Evolutionary conservation across 2,329 filamentous ascomycete species (phyloP).

Genomic region (Talaromyces sp.): DNA sequence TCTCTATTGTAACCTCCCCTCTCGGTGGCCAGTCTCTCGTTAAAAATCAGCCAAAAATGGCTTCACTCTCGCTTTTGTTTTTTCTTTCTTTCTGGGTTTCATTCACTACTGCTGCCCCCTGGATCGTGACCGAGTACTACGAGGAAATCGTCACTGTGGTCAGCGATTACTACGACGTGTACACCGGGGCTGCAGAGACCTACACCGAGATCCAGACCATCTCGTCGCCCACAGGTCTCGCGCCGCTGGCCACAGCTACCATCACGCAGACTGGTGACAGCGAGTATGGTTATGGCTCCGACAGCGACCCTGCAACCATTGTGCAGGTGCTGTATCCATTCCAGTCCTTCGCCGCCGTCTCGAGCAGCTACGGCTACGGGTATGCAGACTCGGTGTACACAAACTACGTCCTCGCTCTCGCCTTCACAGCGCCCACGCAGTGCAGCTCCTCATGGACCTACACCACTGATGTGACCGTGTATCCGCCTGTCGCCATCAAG

Average conservation of each 20-base stretch:
- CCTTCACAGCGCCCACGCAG: slow-evolving; percentile 22
- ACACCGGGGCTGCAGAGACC: background rate
- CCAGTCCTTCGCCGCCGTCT: slow-evolving; percentile 16
- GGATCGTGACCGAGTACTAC: slow-evolving; percentile 27
- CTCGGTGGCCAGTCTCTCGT: background rate
- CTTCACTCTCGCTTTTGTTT: slow-evolving; percentile 22
- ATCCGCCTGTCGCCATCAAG: slow-evolving; percentile 15
- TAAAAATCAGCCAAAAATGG: background rate
- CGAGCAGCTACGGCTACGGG: slow-evolving; percentile 6
- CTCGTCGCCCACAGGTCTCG: slow-evolving; percentile 18
- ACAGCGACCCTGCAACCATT: slow-evolving; percentile 17
- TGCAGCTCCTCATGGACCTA: slow-evolving; percentile 25
- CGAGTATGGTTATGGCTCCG: background rate
- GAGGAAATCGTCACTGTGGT: slow-evolving; percentile 15
- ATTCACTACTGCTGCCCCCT: slow-evolving; percentile 19
- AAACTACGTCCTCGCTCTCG: slow-evolving; percentile 23
- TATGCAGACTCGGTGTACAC: slow-evolving; percentile 13
- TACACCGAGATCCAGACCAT: slow-evolving; percentile 19
- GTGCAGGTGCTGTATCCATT: slow-evolving; percentile 25
- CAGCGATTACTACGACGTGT: slow-evolving; percentile 13
- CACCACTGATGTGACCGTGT: slow-evolving; percentile 18
- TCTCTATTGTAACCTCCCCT: background rate
- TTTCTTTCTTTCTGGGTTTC: slow-evolving; percentile 15
- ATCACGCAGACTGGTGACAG: slow-evolving; percentile 13
- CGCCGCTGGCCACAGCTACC: slow-evolving; percentile 22